These are phyloP conservation scores for Phalaenopsis hybrid DNA, from an alignment of 116 monocot species.

Conservation along the genomic window DNA sequence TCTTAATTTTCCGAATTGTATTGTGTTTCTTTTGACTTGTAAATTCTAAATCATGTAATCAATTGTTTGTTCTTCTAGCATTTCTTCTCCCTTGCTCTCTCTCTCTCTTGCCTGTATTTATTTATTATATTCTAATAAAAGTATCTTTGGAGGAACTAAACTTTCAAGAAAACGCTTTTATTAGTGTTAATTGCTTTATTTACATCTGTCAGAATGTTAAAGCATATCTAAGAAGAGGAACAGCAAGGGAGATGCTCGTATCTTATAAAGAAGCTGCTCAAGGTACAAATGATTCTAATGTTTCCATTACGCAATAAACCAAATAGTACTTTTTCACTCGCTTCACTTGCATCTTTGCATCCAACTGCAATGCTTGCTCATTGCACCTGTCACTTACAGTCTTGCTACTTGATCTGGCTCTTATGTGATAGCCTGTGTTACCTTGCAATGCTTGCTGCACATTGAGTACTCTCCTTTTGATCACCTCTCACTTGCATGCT, in stretches of 20 bases:
- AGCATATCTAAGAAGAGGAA: conserved; percentile 90
- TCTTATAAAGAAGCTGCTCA: conserved; percentile 71
- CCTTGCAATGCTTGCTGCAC: too few relatives aligned
- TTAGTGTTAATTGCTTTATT: conserved; percentile 1
- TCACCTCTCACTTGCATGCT: too few relatives aligned
- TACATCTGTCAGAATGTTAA: conserved; percentile 71
- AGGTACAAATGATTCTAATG: conserved; percentile 36
- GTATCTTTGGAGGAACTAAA: conserved; percentile 3
- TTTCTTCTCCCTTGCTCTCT: not conserved
- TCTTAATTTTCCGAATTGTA: too few relatives aligned
- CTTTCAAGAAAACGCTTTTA: not conserved
- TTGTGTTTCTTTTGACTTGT: too few relatives aligned
- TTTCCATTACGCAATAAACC: not conserved
- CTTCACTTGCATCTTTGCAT: too few relatives aligned
- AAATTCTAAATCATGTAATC: not conserved
- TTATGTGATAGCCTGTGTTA: too few relatives aligned
- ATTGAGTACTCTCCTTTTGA: too few relatives aligned
- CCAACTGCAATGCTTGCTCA: too few relatives aligned
- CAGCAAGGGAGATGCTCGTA: conserved; percentile 73
- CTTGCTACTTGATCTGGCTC: too few relatives aligned
- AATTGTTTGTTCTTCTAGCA: not conserved
- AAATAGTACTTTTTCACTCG: not conserved
- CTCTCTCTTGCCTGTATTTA: not conserved
- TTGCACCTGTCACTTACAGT: too few relatives aligned
- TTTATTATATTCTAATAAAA: not conserved